Base-by-base conservation (phyloP, 2,329 filamentous ascomycete species). In the Coniochaeta sp. region DNA sequence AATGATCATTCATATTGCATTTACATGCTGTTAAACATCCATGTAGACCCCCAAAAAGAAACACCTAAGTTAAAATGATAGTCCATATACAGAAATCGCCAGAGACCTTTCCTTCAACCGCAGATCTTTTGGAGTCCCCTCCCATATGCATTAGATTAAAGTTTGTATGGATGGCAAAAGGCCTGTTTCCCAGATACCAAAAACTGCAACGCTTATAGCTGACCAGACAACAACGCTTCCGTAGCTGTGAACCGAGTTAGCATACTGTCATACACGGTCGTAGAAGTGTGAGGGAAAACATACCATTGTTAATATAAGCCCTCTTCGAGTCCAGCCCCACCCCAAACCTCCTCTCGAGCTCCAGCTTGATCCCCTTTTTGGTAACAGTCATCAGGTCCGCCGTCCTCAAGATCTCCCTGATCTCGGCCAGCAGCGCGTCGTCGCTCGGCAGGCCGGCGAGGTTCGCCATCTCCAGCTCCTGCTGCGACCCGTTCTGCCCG, bases 301-400 rank as follows among this genome's bases (percentile, higher is more conserved):
- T 84, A 92, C 88, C 88, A 73, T 85, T 91, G 68, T 91, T 91
- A 66, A 99, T 97, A 70, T 96, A 99, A 53, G 89, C 83, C 70
- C 91, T 86, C 79, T 89, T 95, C 51, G 84, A 77, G 66, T 97
- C 91, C 53, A 99, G 79, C 53, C 85, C 82, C 56, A 95, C 85
- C 55, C 88, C 89, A 64, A 99, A 99, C 56, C 91, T 82, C 63
- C 84, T 83, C 77, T 99, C 94, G 53, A 99, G 74, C 74, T 99
- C 94, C 60, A 82, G 73, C 79, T 97, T 97, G 71, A 99, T 88
- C 61, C 88, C 90, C 82, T 99, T 99, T 83, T 99, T 99, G 58
- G 94, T 99, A 40, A 99, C 89, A 4, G 83, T 91, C 94, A 99
- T 99, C 64, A 99, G 73, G 71, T 99, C 94, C 2, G 91, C 91